Base-by-base conservation (phyloP, 371 early-diverging fungal species). In the Coemansia sp. region DNA sequence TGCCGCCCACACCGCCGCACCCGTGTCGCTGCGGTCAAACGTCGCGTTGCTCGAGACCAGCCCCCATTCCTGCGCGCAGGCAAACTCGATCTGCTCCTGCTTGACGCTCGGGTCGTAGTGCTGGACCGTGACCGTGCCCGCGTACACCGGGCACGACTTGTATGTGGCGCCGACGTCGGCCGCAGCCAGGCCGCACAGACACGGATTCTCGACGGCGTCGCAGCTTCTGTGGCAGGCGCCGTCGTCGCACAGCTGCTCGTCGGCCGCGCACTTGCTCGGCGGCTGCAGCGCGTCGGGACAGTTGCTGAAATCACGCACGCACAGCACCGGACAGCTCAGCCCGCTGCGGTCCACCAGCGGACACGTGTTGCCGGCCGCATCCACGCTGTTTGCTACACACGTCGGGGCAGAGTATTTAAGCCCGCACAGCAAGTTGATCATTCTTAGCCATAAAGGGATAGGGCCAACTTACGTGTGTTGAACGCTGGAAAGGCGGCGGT, bases 71-170 rank as follows among this genome's bases (percentile, higher is more conserved):
- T 26, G 16, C 6, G 82, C 80, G 65, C 89, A 88, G 0, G 75
- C 62, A 5, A 76, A 63, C 51, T 69, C 70, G 11, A 77, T 77
- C 61, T 84, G 85, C 36, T 54, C 57, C 8, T 61, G 63, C 51
- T 80, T 83, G 41, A 79, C 82, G n/a, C 64, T 59, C 30, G 84
- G 82, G 62, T 83, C 79, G 55, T 50, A 63, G n/a, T 33, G 33
- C 30, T 40, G 34, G 30, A 85, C 81, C 38, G 80, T 82, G 20
- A 85, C 72, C 3, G 65, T 66, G 26, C 30, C 36, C 2, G 45
- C 35, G 20, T 65, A 58, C n/a, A 59, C 60, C 4, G 63, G 57
- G 33, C 80, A 79, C 9, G 77, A 59, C 35, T 39, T 50, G 59
- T 69, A 65, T 1, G 36, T 55, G 2, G 33, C 31, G 2, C 57